These are phyloP conservation scores for Caloboletus firmus DNA, from an alignment of 1,284 basidiomycete genomes.

Conservation along the genomic window DNA sequence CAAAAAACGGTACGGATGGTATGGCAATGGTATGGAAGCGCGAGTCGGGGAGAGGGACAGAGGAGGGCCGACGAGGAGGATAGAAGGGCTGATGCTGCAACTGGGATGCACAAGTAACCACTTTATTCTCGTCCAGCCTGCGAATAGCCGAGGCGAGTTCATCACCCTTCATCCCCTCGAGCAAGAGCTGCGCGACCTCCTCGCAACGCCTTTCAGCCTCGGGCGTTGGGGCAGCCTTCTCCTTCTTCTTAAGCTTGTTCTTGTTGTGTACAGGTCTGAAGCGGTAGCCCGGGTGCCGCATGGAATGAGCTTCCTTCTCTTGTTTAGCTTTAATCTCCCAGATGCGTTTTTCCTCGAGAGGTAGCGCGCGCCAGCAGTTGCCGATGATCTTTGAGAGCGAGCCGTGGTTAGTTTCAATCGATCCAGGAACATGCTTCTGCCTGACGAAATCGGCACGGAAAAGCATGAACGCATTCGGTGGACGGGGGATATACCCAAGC, in stretches of 20 bases:
- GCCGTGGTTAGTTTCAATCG: constrained; percentile 81
- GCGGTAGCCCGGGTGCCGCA: constrained; percentile 65
- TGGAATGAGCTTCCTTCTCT: constrained; percentile 66
- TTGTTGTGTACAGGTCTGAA: constrained; percentile 71
- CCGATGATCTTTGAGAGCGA: constrained; percentile 75
- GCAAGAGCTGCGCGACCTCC: constrained; percentile 60
- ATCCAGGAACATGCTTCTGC: constrained; percentile 77
- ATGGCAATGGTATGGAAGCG: constrained; percentile 41
- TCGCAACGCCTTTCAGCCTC: constrained; percentile 57
- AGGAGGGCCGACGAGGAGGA: constrained; percentile 58
- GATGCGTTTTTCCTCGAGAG: constrained; percentile 61
- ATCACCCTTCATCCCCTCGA: constrained; percentile 59
- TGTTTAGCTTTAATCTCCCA: constrained; percentile 68
- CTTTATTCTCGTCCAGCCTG: constrained; percentile 45
- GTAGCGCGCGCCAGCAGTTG: constrained; percentile 67
- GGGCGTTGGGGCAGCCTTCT: constrained; percentile 35
- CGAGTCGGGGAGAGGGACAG: constrained; percentile 58
- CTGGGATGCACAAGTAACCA: constrained; percentile 8
- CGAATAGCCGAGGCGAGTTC: constrained; percentile 65
- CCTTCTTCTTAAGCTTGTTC: constrained; percentile 55
- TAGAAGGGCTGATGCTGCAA: constrained; percentile 24
- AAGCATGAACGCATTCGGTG: constrained; percentile 92
- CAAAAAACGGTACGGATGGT: constrained; percentile 42
- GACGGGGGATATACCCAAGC: constrained; percentile 79
- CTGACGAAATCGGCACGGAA: constrained; percentile 88